These are phyloP conservation scores for Atkinsonella texensis DNA, from an alignment of 2,329 filamentous ascomycete genomes.

Conservation along the genomic window DNA sequence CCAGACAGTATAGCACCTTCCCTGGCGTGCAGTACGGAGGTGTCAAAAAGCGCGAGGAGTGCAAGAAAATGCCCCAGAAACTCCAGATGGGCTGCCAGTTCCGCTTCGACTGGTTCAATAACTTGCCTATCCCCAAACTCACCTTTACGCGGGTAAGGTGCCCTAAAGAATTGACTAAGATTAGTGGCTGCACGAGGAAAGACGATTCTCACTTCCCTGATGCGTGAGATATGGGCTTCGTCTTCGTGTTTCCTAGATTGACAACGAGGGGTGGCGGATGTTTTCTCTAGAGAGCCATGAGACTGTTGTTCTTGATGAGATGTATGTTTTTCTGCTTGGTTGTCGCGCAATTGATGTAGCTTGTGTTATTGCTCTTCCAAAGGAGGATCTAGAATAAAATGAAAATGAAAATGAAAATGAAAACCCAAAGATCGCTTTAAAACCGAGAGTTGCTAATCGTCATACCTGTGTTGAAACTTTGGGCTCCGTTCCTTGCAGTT, in stretches of 20 bases:
- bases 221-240: background rate
- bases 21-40: conserved; percentile 46
- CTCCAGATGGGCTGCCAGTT: conserved; percentile 48
- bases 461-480: background rate
- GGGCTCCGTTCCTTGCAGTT: background rate
- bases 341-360: background rate
- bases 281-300: too few relatives aligned
- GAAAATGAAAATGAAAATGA: background rate
- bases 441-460: background rate
- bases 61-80: conserved; percentile 37
- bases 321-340: background rate
- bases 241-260: background rate
- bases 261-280: too few relatives aligned
- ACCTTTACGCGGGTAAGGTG: conserved; percentile 44
- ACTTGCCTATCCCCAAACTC: conserved; percentile 44
- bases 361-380: background rate
- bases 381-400: background rate
- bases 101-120: conserved; percentile 53
- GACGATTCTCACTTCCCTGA: conserved; percentile 19
- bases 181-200: conserved; percentile 23
- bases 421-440: background rate
- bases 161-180: conserved; percentile 33
- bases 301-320: too few relatives aligned
- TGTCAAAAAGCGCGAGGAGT: conserved; percentile 36
- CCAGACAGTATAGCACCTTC: conserved; percentile 29